Conservation (phyloP, 257 asterid species). For the Plectranthus barbatus region DNA sequence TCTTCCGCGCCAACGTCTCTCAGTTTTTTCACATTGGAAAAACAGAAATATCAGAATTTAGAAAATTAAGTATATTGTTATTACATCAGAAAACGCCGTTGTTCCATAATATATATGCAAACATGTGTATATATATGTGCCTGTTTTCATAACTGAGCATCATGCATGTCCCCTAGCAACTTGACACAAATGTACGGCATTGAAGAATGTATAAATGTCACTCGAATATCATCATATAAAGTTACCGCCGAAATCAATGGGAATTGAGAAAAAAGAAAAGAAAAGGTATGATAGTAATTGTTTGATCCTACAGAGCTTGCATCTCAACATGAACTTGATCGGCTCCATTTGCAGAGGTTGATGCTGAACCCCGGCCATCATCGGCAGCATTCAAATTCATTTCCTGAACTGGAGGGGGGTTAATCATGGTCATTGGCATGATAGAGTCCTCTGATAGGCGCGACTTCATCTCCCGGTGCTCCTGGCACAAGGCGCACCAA, state of each 20-base stretch:
- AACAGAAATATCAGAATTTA: too few species aligned
- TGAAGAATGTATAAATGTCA: too few species aligned
- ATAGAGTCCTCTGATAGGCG: conserved; percentile 58
- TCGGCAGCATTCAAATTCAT: conserved; percentile 48
- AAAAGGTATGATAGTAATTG: background rate
- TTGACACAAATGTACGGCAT: background rate
- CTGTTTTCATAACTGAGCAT: too few species aligned
- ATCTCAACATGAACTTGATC: conserved; percentile 58
- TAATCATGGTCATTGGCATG: conserved; percentile 76
- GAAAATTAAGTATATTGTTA: too few species aligned
- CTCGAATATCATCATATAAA: background rate
- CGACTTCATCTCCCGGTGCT: conserved; percentile 91
- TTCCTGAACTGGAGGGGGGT: conserved; percentile 84
- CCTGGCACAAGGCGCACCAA: conserved; percentile 98
- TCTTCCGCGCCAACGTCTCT: conserved; percentile 27
- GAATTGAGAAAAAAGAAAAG: background rate
- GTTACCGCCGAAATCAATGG: background rate
- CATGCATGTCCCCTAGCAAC: too few species aligned
- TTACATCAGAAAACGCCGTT: too few species aligned
- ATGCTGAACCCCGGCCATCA: conserved; percentile 21
- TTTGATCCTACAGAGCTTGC: conserved; percentile 52
- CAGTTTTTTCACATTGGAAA: too few species aligned
- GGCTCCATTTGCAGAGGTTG: conserved; percentile 40
- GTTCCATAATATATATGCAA: too few species aligned
- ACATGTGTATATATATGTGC: too few species aligned